phyloP scores from a whole-genome alignment of 2,329 filamentous ascomycete species.

The Hirsutella minnesotensis region DNA sequence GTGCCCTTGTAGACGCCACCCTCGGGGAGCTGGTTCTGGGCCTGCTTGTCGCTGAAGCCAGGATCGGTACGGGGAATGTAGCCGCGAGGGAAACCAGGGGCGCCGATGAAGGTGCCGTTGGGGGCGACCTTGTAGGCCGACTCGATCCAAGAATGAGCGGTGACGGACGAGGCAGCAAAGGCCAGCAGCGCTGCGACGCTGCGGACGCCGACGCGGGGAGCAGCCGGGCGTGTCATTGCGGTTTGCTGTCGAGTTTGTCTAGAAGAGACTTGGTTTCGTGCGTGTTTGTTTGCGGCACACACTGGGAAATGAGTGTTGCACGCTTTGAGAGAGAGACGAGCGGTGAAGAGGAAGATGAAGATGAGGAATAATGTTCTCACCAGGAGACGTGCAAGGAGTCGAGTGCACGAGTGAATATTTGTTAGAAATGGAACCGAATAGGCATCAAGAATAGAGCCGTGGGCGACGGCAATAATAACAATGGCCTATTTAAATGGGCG shows the following conservation, averaged over 20 bases:
- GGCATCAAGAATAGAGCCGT: no score
- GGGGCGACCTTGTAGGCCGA: slow-evolving; percentile 56
- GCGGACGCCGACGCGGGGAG: slow-evolving; percentile 7
- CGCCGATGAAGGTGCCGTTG: slow-evolving; percentile 62
- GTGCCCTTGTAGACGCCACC: slow-evolving; percentile 45
- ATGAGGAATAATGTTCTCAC: no score
- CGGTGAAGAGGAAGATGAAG: background rate
- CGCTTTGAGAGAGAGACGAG: no score
- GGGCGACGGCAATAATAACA: no score
- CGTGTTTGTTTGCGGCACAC: no score
- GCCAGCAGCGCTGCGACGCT: slow-evolving; percentile 15
- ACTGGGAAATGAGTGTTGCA: no score
- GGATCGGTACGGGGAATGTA: slow-evolving; percentile 46
- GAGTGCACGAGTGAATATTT: no score
- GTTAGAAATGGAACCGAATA: no score
- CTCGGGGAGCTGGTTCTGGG: slow-evolving; percentile 52
- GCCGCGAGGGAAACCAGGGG: slow-evolving; percentile 63
- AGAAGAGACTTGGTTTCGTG: no score
- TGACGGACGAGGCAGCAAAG: slow-evolving; percentile 13
- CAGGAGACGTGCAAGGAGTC: no score
- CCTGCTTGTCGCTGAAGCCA: slow-evolving; percentile 44
- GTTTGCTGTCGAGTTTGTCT: background rate
- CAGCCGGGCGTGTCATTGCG: slow-evolving; percentile 10
- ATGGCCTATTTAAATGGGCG: no score
- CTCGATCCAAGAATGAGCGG: slow-evolving; percentile 76